A percentile compares a stretch with the other conserved stretches of the same genome.
phyloP scores from a whole-genome alignment of 2,329 filamentous ascomycete genomes.

The Alternaria sp. region DNA sequence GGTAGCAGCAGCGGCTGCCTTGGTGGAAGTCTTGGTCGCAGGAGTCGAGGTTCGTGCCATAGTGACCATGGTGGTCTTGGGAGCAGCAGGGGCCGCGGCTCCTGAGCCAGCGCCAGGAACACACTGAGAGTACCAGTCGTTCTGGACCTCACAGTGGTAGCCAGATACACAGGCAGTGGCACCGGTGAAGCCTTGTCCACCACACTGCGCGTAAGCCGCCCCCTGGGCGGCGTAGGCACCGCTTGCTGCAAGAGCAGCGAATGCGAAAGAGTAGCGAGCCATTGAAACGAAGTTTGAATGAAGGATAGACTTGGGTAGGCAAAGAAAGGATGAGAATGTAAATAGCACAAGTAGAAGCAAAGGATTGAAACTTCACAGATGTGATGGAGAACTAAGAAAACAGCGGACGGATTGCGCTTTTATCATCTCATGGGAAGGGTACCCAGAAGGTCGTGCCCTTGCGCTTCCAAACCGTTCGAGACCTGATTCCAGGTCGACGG shows the following conservation, averaged over 20 bases:
- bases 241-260: conserved; percentile 4
- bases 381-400: not conserved
- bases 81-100: not conserved
- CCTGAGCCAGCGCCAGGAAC: conserved; percentile 2
- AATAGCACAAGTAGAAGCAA: conserved; percentile 1
- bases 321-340: not conserved
- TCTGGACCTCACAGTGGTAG: conserved; percentile 45
- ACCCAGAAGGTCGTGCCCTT: not conserved
- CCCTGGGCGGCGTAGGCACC: conserved; percentile 3
- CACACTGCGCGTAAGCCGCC: conserved; percentile 46
- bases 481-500: not conserved
- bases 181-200: conserved; percentile 53
- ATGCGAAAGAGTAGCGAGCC: conserved; percentile 4
- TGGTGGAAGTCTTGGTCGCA: not conserved
- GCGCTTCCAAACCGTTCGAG: conserved; percentile 4
- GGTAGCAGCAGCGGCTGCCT: not conserved
- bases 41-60: not conserved
- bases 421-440: not conserved
- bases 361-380: conserved; percentile 3
- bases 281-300: conserved; percentile 2
- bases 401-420: not conserved
- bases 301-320: not conserved
- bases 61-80: not conserved
- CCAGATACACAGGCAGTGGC: conserved; percentile 49
- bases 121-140: conserved; percentile 57